Evolutionary conservation across 106 monocot species (phyloP).

Genomic region (Hemerocallis citrina): DNA sequence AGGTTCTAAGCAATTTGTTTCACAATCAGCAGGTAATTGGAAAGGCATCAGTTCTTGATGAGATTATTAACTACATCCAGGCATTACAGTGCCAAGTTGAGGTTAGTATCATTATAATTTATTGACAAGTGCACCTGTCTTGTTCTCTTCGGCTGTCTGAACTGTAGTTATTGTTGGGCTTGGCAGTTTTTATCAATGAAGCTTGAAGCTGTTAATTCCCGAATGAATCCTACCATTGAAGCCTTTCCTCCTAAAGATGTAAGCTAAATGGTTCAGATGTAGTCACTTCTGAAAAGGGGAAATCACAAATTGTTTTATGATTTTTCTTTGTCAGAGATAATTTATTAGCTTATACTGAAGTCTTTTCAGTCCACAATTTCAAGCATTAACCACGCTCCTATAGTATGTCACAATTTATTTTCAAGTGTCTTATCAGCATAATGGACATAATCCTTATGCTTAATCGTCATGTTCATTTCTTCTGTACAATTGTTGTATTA

Average conservation of each 20-base stretch:
- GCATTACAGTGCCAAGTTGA: constrained; percentile 66
- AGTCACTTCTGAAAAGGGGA: too few species aligned
- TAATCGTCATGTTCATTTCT: background rate
- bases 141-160: background rate
- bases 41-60: constrained; percentile 72
- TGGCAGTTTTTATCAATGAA: constrained; percentile 88
- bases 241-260: constrained; percentile 75
- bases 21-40: constrained; percentile 52
- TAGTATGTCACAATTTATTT: background rate
- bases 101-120: constrained; percentile 19
- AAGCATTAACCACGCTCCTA: background rate
- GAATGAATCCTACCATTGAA: constrained; percentile 41
- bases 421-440: background rate
- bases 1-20: background rate
- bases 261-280: constrained; percentile 15
- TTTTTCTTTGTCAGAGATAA: too few species aligned
- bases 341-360: too few species aligned
- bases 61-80: constrained; percentile 77
- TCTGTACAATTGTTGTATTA: too few species aligned
- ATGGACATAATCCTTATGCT: background rate
- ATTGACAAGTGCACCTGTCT: background rate
- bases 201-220: constrained; percentile 81
- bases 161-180: background rate
- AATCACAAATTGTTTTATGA: too few species aligned
- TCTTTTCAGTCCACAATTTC: too few species aligned